These are phyloP conservation scores for Nicotiana sylvestris DNA, from an alignment of 257 asterid species.

Conservation along the genomic window DNA sequence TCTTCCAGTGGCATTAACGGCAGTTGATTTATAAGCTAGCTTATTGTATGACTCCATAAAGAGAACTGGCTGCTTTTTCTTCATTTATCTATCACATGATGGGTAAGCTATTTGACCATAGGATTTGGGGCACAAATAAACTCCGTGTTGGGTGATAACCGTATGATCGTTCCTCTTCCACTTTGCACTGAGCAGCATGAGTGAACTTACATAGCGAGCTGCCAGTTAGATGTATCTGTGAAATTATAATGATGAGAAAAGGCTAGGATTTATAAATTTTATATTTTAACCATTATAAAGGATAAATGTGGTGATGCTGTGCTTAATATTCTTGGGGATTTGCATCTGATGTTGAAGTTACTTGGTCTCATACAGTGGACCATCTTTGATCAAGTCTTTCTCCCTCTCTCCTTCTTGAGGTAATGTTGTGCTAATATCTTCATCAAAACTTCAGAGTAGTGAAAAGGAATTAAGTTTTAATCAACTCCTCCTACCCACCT, in stretches of 20 bases:
- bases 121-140: slow-evolving; percentile 2
- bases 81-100: background rate
- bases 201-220: background rate
- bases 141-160: background rate
- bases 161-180: background rate
- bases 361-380: background rate
- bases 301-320: background rate
- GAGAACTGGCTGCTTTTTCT: background rate
- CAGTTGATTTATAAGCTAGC: background rate
- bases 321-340: background rate
- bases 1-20: background rate
- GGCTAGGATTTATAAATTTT: background rate
- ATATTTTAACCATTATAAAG: background rate
- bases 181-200: background rate
- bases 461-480: background rate
- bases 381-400: background rate
- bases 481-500: background rate
- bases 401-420: background rate
- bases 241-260: background rate
- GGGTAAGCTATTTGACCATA: background rate
- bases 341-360: background rate
- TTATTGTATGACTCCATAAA: background rate
- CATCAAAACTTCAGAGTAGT: background rate
- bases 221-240: background rate
- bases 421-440: background rate